Evolutionary conservation across 2,329 filamentous ascomycete genomes (phyloP).

Genomic region (Chaetomiaceae sp.): DNA sequence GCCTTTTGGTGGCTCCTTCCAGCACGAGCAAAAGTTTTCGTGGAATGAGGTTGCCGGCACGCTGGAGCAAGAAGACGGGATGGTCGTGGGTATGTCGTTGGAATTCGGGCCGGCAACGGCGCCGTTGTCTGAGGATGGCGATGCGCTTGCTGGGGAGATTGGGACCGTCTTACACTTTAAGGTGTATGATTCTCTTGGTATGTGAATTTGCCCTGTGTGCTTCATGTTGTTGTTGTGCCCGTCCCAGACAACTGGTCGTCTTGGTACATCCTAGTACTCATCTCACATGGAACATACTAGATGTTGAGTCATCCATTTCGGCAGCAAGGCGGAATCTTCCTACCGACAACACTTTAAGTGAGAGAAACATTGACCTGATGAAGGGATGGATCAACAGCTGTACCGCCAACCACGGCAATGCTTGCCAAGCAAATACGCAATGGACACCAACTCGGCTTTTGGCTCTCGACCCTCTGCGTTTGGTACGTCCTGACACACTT

Average conservation of each 20-base stretch:
- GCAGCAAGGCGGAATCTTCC: not conserved
- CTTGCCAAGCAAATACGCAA: too few species aligned
- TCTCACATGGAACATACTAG: not conserved
- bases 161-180: not conserved
- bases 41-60: not conserved
- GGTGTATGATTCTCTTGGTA: not conserved
- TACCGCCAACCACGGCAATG: too few species aligned
- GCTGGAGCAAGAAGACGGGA: not conserved
- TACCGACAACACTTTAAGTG: not conserved
- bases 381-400: too few species aligned
- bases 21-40: not conserved
- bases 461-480: too few species aligned
- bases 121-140: not conserved
- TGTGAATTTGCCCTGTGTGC: not conserved
- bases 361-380: not conserved
- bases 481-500: too few species aligned
- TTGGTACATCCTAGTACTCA: too few species aligned
- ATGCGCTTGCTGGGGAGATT: not conserved
- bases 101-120: not conserved
- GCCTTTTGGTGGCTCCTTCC: not conserved
- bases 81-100: not conserved
- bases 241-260: too few species aligned
- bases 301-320: not conserved
- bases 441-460: too few species aligned
- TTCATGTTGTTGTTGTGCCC: too few species aligned